Conservation (phyloP, 2,329 filamentous ascomycete species). For the Iodosphaeria phyllophila region DNA sequence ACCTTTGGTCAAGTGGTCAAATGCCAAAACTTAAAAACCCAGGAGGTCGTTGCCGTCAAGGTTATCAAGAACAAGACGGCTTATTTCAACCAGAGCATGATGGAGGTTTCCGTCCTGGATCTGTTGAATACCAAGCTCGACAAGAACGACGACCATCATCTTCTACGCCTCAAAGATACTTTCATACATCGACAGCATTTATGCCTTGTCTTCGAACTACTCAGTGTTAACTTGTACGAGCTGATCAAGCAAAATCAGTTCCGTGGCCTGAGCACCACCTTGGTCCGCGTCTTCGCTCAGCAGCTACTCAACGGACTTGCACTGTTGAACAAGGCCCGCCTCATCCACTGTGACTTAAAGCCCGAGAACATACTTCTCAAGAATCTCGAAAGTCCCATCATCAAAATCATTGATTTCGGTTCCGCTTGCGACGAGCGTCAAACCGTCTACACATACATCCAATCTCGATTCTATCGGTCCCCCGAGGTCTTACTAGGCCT, state of each 20-base stretch:
- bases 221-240: slow-evolving; percentile 96
- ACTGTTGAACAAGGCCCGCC: slow-evolving; percentile 80
- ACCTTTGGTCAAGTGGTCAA: slow-evolving; percentile 98
- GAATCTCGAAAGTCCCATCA: slow-evolving; percentile 95
- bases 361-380: slow-evolving; percentile 96
- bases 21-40: slow-evolving; percentile 94
- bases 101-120: slow-evolving; percentile 97
- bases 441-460: slow-evolving; percentile 98
- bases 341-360: slow-evolving; percentile 97
- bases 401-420: slow-evolving; percentile 99
- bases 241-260: slow-evolving; percentile 99
- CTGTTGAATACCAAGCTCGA: slow-evolving; percentile 95
- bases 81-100: slow-evolving; percentile 99
- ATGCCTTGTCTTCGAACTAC: slow-evolving; percentile 85
- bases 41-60: slow-evolving; percentile 96
- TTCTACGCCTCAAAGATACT: slow-evolving; percentile 86
- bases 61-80: slow-evolving; percentile 98
- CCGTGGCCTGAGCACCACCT: slow-evolving; percentile 84
- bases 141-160: slow-evolving; percentile 96
- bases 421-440: slow-evolving; percentile 96
- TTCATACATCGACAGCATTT: slow-evolving; percentile 97
- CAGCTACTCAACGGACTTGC: slow-evolving; percentile 86
- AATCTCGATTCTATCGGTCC: slow-evolving; percentile 93
- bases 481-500: slow-evolving; percentile 90
- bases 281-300: slow-evolving; percentile 94